A percentile compares a stretch with the other conserved stretches of the same genome.
Evolutionary conservation across 139 green algal genomes (phyloP).

Genomic region (Tetradesmus lagerheimii): DNA sequence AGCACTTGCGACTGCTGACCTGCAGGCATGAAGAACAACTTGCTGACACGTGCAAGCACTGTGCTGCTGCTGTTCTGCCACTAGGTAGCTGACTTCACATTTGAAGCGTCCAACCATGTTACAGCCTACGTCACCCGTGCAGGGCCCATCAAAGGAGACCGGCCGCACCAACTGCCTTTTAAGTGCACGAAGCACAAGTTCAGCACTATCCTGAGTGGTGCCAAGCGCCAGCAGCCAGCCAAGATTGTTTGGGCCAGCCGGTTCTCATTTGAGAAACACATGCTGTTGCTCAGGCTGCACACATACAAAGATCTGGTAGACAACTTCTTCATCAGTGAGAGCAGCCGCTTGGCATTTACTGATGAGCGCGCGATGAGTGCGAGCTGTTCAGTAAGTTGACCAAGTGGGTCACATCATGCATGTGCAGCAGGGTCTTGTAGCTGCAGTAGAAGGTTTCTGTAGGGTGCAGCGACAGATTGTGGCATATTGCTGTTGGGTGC

Average conservation of each 20-base stretch:
- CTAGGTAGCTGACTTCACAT: neutral
- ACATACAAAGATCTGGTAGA: conserved; percentile 16
- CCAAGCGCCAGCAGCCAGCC: neutral
- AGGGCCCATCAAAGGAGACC: neutral
- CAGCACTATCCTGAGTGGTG: neutral
- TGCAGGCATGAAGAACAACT: neutral
- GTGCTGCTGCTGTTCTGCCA: neutral
- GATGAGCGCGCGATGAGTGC: neutral
- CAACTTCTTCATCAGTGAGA: conserved; percentile 19
- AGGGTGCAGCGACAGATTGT: no score
- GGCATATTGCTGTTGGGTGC: no score
- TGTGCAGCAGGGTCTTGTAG: no score
- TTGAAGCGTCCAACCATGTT: neutral
- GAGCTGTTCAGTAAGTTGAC: no score
- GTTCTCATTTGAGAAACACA: neutral
- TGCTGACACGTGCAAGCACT: neutral
- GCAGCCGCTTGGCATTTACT: neutral
- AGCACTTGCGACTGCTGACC: neutral
- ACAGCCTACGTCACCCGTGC: neutral
- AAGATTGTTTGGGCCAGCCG: conserved; percentile 6
- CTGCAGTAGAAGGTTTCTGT: no score
- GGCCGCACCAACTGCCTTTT: neutral
- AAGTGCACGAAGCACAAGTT: neutral
- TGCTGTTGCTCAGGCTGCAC: neutral
- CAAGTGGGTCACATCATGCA: no score